phyloP scores from a whole-genome alignment of 108 stramenopile species.

The Fragilaria radians region DNA sequence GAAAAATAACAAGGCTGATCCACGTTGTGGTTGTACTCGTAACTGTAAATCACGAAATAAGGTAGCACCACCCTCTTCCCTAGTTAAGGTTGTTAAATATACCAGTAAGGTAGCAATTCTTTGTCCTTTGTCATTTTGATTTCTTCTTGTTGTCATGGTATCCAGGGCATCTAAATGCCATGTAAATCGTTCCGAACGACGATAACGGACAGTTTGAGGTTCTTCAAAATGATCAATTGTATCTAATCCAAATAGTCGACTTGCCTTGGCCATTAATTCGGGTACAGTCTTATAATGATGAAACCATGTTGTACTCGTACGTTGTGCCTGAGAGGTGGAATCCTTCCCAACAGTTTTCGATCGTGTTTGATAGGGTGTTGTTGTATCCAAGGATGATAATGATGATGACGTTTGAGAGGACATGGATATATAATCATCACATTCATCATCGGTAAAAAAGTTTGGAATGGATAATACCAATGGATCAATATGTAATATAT shows the following conservation, averaged over 20 bases:
- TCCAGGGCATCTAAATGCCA: conserved; percentile 82
- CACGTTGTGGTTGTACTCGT: conserved; percentile 50
- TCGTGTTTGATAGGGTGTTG: conserved; percentile 51
- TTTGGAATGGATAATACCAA: conserved; percentile 67
- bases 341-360: conserved; percentile 81
- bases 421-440: conserved; percentile 61
- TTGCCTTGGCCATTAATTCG: conserved; percentile 71
- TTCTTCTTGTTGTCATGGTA: conserved; percentile 8
- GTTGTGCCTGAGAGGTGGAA: conserved; percentile 41
- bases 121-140: conserved; percentile 53
- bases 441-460: conserved; percentile 70
- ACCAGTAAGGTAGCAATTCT: conserved; percentile 72
- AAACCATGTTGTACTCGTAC: conserved; percentile 77
- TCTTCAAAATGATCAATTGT: conserved; percentile 68
- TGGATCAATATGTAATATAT: conserved; percentile 69
- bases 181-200: conserved; percentile 66
- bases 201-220: conserved; percentile 74
- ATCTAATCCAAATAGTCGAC: conserved; percentile 60
- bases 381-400: conserved; percentile 20
- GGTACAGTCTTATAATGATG: conserved; percentile 61
- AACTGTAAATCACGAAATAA: conserved; percentile 67
- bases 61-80: conserved; percentile 60
- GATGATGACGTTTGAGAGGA: conserved; percentile 17
- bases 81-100: conserved; percentile 52
- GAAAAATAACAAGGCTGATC: conserved; percentile 80